These are phyloP conservation scores for Metarhizium album DNA, from an alignment of 2,329 filamentous ascomycete species.

Conservation along the genomic window DNA sequence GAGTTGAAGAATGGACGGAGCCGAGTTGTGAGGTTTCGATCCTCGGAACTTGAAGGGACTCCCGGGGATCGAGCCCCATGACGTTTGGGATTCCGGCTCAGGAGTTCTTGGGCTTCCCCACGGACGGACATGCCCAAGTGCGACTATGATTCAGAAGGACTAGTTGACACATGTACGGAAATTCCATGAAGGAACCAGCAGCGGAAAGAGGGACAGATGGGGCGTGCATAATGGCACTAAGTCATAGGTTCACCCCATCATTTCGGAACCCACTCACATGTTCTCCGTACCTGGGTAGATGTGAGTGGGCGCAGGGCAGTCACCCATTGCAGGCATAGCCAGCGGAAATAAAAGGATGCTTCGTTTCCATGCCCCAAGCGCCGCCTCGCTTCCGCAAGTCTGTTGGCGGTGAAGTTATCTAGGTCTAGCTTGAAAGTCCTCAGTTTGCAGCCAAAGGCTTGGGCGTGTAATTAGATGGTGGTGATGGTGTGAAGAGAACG, in stretches of 20 bases:
- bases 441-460: background rate
- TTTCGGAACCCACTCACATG: too few relatives aligned
- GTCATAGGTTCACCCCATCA: too few relatives aligned
- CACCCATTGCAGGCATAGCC: too few relatives aligned
- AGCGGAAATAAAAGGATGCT: too few relatives aligned
- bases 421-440: background rate
- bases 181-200: background rate
- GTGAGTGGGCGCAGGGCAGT: too few relatives aligned
- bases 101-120: background rate
- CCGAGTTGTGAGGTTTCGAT: conserved; percentile 8
- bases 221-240: too few relatives aligned
- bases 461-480: background rate
- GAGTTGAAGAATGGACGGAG: conserved; percentile 8
- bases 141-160: background rate
- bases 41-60: conserved; percentile 4
- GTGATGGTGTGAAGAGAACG: background rate
- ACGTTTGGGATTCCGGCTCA: background rate
- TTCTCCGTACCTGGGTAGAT: too few relatives aligned
- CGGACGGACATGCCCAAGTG: background rate
- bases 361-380: too few relatives aligned
- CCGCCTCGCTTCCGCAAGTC: background rate
- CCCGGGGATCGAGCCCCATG: conserved; percentile 9
- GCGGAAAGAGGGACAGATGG: background rate
- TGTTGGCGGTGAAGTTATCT: background rate
- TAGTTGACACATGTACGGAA: background rate